Base-by-base conservation (phyloP, 2,329 filamentous ascomycete genomes). In the Nothophoma quercina region DNA sequence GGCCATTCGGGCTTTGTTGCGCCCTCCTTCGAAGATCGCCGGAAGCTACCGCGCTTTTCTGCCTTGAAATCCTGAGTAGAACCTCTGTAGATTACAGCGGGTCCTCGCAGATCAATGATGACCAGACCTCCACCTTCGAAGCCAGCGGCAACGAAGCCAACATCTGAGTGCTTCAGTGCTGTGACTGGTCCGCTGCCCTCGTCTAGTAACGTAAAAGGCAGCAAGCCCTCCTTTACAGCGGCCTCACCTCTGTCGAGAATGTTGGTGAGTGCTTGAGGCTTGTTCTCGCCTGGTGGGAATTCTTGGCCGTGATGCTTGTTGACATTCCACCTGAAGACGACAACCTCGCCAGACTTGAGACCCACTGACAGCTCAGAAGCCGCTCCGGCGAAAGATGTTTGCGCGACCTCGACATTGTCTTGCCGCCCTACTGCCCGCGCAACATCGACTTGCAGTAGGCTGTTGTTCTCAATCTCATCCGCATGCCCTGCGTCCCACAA, bases 401-500 rank as follows among this genome's bases (percentile, higher is more conserved):
- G 79, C 0, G 88, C 88, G 8, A 97, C 84, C 38, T 90, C 87
- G 10, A 97, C 80, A 58, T 90, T 85, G 3, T 91, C 85, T 55
- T 84, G 88, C n/a, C 91, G 85, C 44, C 88, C 89, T 4, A 98
- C 80, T 2, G 93, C 90, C 58, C 91, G 84, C 6, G 90, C 88
- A 29, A 98, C 80, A 66, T 99, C 93, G 5, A 96, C 86, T 75
- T 99, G 93, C 19, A 98, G 78, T 45, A 91, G 82, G 4, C 81
- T 80, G 10, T 85, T 82, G 65, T 98, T 98, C 73, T 99, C 95
- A 42, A 99, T 89, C 66, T 97, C 91, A 68, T 99, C 95, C 12
- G 86, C 90, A 66, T 96, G 90, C 0, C 95, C 95, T 16, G 88
- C 85, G 74, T 99, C 95, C 92, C 93, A 99, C 6, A 98, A 79